Conservation (phyloP, 306 rosid genomes). For the Carpinus fangiana region DNA sequence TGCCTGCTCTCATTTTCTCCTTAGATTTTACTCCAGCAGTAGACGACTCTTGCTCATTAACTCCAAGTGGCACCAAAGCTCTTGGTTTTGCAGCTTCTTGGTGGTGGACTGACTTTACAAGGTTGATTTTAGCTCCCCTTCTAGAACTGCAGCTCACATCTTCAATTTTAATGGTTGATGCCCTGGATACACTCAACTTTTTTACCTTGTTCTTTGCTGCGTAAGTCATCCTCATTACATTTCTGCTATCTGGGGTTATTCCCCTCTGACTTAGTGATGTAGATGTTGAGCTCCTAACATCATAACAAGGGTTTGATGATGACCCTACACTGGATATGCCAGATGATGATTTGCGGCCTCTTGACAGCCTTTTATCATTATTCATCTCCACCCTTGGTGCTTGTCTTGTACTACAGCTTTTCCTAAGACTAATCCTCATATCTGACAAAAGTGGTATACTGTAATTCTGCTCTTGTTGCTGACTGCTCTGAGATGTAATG, state of each 20-base stretch:
- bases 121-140: slow-evolving; percentile 25
- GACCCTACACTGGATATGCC: slow-evolving; percentile 77
- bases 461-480: slow-evolving; percentile 33
- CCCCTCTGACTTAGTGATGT: slow-evolving; percentile 33
- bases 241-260: slow-evolving; percentile 37
- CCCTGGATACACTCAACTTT: slow-evolving; percentile 29
- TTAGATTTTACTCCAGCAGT: slow-evolving; percentile 33
- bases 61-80: slow-evolving; percentile 38
- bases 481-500: slow-evolving; percentile 43
- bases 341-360: slow-evolving; percentile 58
- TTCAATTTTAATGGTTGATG: slow-evolving; percentile 28
- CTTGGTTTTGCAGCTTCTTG: slow-evolving; percentile 49
- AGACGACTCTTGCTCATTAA: slow-evolving; percentile 25
- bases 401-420: slow-evolving; percentile 42
- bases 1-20: slow-evolving; percentile 36
- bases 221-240: slow-evolving; percentile 32
- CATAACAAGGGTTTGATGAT: slow-evolving; percentile 52
- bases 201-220: slow-evolving; percentile 38
- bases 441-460: slow-evolving; percentile 39
- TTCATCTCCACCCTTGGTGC: slow-evolving; percentile 45
- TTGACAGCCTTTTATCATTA: slow-evolving; percentile 40
- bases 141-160: slow-evolving; percentile 32
- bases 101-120: slow-evolving; percentile 33
- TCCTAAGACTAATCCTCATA: slow-evolving; percentile 47
- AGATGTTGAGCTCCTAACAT: slow-evolving; percentile 33